Base-by-base conservation (phyloP, 306 rosid species). In the Pyrus betulifolia region DNA sequence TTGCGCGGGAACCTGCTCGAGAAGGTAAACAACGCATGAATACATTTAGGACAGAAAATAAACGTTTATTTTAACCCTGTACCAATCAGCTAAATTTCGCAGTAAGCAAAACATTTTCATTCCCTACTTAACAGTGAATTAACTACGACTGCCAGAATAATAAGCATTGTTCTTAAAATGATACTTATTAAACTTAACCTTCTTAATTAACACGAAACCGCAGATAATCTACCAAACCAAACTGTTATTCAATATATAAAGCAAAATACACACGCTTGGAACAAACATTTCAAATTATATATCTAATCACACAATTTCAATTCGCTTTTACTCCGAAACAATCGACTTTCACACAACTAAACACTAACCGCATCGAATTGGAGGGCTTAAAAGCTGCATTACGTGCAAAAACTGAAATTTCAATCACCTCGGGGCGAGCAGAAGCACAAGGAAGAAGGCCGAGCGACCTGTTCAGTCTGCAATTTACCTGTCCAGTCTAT, bases 1-100 rank as follows among this genome's bases (percentile, higher is more conserved):
- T 70, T 92, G 91, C 51, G 97, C 89, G 2, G 98, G 98, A 87
- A 96, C 99, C 99, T 96, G 89, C 46, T 82, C 76, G 74, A 76
- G 70, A 69, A 72, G 52, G 79, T 72, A 77, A 49, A 76, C 78
- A 86, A 83, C 75, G 77, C 81, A 69, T 45, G 70, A 62, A 74
- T 11, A 22, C 49, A 4, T 71, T 58, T 11, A 19, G 0, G 21
- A 71, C 31, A 31, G 58, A 27, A 54, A 70, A 52, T 12, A 52
- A 71, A 30, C 0, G 30, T 13, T 33, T 33, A 33, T 5, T 33
- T 33, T 28, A 30, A 18, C 14, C 44, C 6, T 1, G 62, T 3
- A 8, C n/a, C 31, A 35, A 72, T 55, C 67, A 7, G 18, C 66
- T 57, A 33, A 25, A 72, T 31, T 33, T 14, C 4, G 10, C 14